Evolutionary conservation across 805 yeast genomes (phyloP).

Genomic region (Candida nanaspora): DNA sequence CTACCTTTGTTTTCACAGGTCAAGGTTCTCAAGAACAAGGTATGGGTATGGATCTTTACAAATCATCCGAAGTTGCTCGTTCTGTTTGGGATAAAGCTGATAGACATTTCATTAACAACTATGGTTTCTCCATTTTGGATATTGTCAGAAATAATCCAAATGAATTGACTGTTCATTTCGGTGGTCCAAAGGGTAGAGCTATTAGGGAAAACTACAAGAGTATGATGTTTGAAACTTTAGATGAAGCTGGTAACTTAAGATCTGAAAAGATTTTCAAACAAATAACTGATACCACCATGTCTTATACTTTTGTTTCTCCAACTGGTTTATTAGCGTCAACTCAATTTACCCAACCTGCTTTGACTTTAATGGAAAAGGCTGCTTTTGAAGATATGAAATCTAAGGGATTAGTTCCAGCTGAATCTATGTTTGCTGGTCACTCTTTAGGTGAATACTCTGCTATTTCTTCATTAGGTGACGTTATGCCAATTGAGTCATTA

Average conservation of each 20-base stretch:
- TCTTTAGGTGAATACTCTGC: constrained; percentile 99
- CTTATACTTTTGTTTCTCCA: constrained; percentile 85
- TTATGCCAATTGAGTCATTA: constrained; percentile 95
- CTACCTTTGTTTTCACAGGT: constrained; percentile 97
- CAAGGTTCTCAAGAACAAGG: constrained; percentile 99
- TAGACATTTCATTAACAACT: constrained; percentile 81
- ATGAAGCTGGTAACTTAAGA: constrained; percentile 71
- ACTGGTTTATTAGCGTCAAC: constrained; percentile 96
- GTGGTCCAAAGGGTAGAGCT: constrained; percentile 95
- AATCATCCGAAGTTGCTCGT: constrained; percentile 83
- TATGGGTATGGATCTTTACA: constrained; percentile 99
- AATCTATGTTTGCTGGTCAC: constrained; percentile 97
- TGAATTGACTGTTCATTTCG: constrained; percentile 92
- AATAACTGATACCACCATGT: constrained; percentile 72
- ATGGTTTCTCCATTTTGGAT: constrained; percentile 94
- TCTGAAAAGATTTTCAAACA: constrained; percentile 95
- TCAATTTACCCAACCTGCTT: constrained; percentile 98
- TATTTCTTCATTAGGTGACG: constrained; percentile 92
- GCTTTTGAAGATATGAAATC: constrained; percentile 95
- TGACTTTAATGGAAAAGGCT: constrained; percentile 98
- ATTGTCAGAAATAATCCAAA: constrained; percentile 95
- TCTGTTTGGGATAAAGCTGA: constrained; percentile 99
- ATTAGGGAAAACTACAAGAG: constrained; percentile 91
- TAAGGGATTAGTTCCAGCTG: constrained; percentile 90
- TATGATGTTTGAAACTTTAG: constrained; percentile 96